A percentile compares a stretch with the other conserved stretches of the same genome.
These are phyloP conservation scores for Tilletia setariae DNA, from an alignment of 1,284 basidiomycete species.

Conservation along the genomic window DNA sequence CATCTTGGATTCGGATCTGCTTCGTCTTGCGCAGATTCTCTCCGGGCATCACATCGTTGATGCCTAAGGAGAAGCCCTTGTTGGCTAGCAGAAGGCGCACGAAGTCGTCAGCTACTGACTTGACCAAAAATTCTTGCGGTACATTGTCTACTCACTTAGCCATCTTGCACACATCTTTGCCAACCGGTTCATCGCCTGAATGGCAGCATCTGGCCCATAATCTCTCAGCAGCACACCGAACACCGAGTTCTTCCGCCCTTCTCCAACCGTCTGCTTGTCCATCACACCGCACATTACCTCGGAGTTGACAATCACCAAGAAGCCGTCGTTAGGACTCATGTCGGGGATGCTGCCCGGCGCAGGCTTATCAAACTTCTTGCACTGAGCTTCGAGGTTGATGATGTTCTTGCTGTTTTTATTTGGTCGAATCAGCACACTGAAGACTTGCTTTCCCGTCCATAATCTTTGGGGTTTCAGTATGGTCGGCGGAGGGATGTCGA, in stretches of 20 bases:
- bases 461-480: constrained; percentile 88
- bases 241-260: constrained; percentile 98
- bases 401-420: constrained; percentile 70
- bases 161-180: constrained; percentile 95
- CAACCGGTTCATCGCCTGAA: constrained; percentile 89
- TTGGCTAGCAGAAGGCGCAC: constrained; percentile 65
- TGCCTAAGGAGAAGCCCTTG: constrained; percentile 95
- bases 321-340: constrained; percentile 94
- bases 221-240: constrained; percentile 97
- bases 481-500: constrained; percentile 90
- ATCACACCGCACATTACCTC: constrained; percentile 99
- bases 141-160: constrained; percentile 62
- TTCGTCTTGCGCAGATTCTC: constrained; percentile 76
- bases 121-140: neutral
- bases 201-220: constrained; percentile 91
- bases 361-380: constrained; percentile 86
- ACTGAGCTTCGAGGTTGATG: constrained; percentile 95
- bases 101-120: neutral
- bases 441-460: constrained; percentile 99
- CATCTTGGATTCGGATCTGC: constrained; percentile 79
- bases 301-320: constrained; percentile 94
- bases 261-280: constrained; percentile 97
- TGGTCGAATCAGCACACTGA: constrained; percentile 92
- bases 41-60: constrained; percentile 97
- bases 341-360: constrained; percentile 65